Conservation (phyloP, 1,139 yeast species). For the Kodamaea plutei region DNA sequence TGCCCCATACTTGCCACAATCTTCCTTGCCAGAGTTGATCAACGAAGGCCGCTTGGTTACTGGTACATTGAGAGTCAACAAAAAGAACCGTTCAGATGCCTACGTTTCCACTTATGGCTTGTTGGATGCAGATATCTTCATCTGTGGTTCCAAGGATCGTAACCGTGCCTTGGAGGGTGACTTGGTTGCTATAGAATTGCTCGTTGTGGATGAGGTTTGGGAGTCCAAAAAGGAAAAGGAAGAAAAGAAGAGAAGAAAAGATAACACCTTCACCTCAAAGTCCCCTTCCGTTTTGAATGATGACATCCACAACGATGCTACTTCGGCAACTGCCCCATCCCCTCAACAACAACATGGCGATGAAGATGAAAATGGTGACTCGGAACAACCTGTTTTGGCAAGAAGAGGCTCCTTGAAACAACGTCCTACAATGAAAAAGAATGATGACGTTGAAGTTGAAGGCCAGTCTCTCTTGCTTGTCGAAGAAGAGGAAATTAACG, state of each 20-base stretch:
- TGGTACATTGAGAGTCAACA: constrained; percentile 89
- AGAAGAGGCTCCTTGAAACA: constrained; percentile 91
- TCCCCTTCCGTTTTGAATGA: constrained; percentile 46
- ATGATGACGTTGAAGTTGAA: constrained; percentile 97
- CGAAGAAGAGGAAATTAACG: constrained; percentile 94
- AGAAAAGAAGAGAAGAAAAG: constrained; percentile 93
- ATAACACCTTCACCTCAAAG: constrained; percentile 41
- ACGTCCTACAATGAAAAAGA: constrained; percentile 97
- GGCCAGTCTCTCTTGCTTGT: constrained; percentile 88
- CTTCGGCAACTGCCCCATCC: constrained; percentile 31
- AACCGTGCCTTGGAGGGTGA: constrained; percentile 97
- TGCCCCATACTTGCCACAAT: constrained; percentile 94
- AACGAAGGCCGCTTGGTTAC: constrained; percentile 89
- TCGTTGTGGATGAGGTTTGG: constrained; percentile 98
- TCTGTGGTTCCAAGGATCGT: constrained; percentile 98
- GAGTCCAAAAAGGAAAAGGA: constrained; percentile 93
- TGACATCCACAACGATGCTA: constrained; percentile 69
- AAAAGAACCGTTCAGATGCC: constrained; percentile 94
- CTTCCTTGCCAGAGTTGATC: constrained; percentile 82
- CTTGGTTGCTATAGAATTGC: constrained; percentile 87
- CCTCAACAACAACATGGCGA: constrained; percentile 10
- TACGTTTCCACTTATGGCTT: constrained; percentile 95
- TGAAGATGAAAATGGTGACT: constrained; percentile 20
- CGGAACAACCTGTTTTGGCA: constrained; percentile 36
- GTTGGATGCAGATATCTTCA: constrained; percentile 92